Base-by-base conservation (phyloP, 1,284 basidiomycete species). In the Inonotus obliquus region DNA sequence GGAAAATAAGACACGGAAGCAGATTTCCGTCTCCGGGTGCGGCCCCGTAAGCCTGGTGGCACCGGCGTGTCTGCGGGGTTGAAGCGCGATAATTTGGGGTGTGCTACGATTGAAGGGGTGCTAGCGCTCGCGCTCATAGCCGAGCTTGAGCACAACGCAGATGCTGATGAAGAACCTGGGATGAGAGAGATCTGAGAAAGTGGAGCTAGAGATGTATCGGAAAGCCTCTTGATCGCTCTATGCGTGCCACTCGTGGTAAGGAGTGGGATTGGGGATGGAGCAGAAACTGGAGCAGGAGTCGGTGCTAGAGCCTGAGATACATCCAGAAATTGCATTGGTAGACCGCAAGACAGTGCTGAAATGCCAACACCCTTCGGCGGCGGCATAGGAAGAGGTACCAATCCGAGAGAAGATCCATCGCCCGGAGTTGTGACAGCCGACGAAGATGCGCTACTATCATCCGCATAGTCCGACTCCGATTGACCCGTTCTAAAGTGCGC, bases 81-180 rank as follows among this genome's bases (percentile, higher is more conserved):
- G 38, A 63, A 63, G 2, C 54, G 48, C 0, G 48, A 57, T 11
- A 63, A 49, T 39, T 57, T 60, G 39, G 62, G 62, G 45, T 63
- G 62, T 23, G 51, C 44, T 35, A 25, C 41, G 23, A 49, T 39
- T 19, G 41, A 39, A 37, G 47, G 41, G 32, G 32, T 9, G 54
- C 23, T n/a, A 17, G 54, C 44, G 21, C 25, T 57, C 6, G 41
- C 7, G 41, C 19, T 44, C 17, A 44, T 44, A 44, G 13, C 19
- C n/a, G 41, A 44, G 41, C 9, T n/a, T 17, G 41, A 44, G 23
- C 23, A 2, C n/a, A 49, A 17, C 4, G 58, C 52, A 14, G 49
- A 29, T 17, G 39, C 41, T 14, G 61, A 45, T 1, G n/a, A 27
- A 14, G 61, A 35, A 9, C 52, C 57, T 14, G 41, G 13, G 2